These are phyloP conservation scores for Fusarium tanahbumbuense DNA, from an alignment of 2,329 filamentous ascomycete species.

Conservation along the genomic window DNA sequence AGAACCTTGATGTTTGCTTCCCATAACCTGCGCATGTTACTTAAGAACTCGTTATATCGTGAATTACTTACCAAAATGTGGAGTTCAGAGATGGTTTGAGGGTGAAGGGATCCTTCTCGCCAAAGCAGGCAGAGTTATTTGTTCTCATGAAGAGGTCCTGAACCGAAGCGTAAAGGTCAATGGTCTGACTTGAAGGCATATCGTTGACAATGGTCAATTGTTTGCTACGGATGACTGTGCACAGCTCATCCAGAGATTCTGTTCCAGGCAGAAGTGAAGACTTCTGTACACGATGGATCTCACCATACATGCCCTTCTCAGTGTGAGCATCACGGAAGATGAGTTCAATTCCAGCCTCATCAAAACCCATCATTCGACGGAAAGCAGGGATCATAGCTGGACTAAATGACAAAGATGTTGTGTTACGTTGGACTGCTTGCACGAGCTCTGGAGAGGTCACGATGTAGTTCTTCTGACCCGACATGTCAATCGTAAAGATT, in stretches of 20 bases:
- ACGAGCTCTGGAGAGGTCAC: slow-evolving; percentile 41
- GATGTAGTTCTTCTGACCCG: slow-evolving; percentile 38
- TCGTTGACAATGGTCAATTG: slow-evolving; percentile 18
- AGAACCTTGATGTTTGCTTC: slow-evolving; percentile 37
- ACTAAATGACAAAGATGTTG: slow-evolving; percentile 29
- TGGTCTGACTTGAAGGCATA: slow-evolving; percentile 8
- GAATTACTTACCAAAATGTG: slow-evolving; percentile 22
- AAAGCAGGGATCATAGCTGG: slow-evolving; percentile 39
- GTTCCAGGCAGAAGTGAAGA: slow-evolving; percentile 33
- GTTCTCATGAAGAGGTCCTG: slow-evolving; percentile 36
- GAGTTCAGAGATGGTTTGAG: slow-evolving; percentile 9
- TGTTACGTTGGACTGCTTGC: slow-evolving; percentile 35
- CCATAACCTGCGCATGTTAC: slow-evolving; percentile 18
- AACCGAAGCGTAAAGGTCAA: slow-evolving; percentile 33
- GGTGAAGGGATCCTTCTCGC: slow-evolving; percentile 32
- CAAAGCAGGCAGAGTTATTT: slow-evolving; percentile 40
- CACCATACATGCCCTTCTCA: slow-evolving; percentile 41
- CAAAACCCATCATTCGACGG: slow-evolving; percentile 38
- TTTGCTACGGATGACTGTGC: slow-evolving; percentile 17
- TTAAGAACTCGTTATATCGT: rapidly evolving
- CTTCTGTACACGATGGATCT: slow-evolving; percentile 37
- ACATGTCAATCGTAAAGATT: slow-evolving; percentile 43
- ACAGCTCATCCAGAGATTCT: slow-evolving; percentile 24
- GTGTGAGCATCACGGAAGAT: slow-evolving; percentile 41
- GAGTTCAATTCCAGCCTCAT: slow-evolving; percentile 36